Evolutionary conservation across 2,329 filamentous ascomycete species (phyloP).

Genomic region (Penicillium sclerotigenum): DNA sequence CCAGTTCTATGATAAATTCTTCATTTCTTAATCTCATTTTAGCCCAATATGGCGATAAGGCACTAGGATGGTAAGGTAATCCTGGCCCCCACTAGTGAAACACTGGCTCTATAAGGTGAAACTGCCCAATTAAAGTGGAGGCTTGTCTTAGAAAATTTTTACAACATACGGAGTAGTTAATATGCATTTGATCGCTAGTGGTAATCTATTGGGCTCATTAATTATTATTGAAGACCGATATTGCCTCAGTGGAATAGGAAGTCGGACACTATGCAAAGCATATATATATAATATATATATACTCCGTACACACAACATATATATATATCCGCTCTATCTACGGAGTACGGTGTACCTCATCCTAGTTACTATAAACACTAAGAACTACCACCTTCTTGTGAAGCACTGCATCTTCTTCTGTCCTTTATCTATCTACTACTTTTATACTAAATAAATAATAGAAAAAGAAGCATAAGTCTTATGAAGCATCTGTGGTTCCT

Average conservation of each 20-base stretch:
- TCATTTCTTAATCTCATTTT: too few species aligned
- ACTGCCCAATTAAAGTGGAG: neutral
- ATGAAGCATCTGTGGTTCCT: neutral
- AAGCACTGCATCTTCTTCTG: neutral
- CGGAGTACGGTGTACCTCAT: too few species aligned
- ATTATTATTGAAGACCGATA: neutral
- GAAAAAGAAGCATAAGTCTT: too few species aligned
- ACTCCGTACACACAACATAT: too few species aligned
- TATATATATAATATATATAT: too few species aligned
- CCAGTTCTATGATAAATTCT: neutral
- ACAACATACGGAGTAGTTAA: neutral
- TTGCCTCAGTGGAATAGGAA: neutral
- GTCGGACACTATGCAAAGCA: neutral
- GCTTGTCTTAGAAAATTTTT: neutral
- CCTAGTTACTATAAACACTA: neutral
- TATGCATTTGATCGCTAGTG: neutral
- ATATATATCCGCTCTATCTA: neutral
- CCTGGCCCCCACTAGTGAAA: conserved; percentile 12
- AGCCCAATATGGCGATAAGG: neutral
- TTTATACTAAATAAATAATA: too few species aligned
- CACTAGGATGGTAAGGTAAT: neutral
- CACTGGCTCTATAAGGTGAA: conserved; percentile 5
- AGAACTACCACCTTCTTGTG: neutral
- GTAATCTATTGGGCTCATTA: neutral
- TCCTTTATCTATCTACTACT: neutral